Evolutionary conservation across 208 protist species (phyloP), one percentile per base, ranked within the genome.

Genomic region (Leishmania mexicana): DNA sequence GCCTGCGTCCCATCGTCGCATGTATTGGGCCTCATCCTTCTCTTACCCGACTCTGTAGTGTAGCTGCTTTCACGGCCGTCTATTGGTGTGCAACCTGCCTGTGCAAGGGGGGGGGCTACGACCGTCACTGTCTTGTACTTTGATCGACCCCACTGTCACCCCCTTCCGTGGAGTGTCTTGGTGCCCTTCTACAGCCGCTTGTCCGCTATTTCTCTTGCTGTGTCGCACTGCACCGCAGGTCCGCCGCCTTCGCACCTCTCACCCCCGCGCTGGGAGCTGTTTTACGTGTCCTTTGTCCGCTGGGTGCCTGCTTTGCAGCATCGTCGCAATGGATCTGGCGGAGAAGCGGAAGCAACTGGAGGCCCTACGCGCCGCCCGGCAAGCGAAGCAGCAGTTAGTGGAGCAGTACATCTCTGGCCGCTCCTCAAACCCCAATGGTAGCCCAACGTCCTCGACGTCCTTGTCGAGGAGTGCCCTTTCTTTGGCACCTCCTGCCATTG

Each of bases 321-420:
- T n/a, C 67, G 19, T 47, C 31, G 17, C 75, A 77, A 95, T 95
- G 92, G 88, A 93, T 83, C 81, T 95, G 21, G 84, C 89, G 17
- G 89, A 93, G 78, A 94, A 94, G 79, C 80, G 88, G 24, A 86
- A 89, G 57, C 87, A 94, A 79, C 83, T 96, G 0, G 89, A 93
- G 81, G 89, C 85, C 58, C 71, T 94, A 62, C 87, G 87, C 45
- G 90, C 87, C 42, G 89, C 89, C 3, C 90, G 92, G 49, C 81
- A 91, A 62, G 86, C 85, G 47, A 93, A 94, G 83, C 85, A 94
- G 75, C 88, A 87, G 17, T 74, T 86, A 2, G 87, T 93, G 3
- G 85, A 88, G 15, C 86, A 91, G 81, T 80, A 86, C 80, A 79
- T 62, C 60, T 74, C 81, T 8, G 47, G 60, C 8, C 81, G 76